Evolutionary conservation across 2,329 filamentous ascomycete species (phyloP).

Genomic region (Lecanoromycetidae sp.): DNA sequence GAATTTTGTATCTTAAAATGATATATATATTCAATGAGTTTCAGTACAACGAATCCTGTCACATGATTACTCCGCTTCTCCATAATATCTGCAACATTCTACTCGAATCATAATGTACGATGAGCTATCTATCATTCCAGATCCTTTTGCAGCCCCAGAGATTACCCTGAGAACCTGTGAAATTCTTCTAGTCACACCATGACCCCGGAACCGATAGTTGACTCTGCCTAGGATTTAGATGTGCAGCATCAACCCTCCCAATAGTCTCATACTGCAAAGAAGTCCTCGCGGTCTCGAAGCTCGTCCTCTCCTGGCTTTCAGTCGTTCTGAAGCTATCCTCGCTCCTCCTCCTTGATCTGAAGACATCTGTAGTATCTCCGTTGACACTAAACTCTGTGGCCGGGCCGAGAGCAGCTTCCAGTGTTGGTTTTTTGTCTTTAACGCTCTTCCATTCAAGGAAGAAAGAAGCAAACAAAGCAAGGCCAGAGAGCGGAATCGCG

Average conservation of each 20-base stretch:
- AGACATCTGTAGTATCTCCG: background rate
- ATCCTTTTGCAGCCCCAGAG: too few relatives aligned
- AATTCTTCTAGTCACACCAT: background rate
- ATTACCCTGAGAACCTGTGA: too few relatives aligned
- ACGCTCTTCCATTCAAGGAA: constrained; percentile 55
- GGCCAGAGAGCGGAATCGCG: constrained; percentile 40
- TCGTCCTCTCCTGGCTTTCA: constrained; percentile 2
- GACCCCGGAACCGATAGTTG: constrained; percentile 8
- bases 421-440: constrained; percentile 39
- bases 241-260: background rate
- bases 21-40: background rate
- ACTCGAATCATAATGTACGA: background rate
- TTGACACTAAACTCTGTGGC: constrained; percentile 5
- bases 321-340: background rate
- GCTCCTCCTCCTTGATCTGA: constrained; percentile 8
- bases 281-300: constrained; percentile 14
- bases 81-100: too few relatives aligned
- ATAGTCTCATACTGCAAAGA: background rate
- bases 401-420: constrained; percentile 9
- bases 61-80: background rate
- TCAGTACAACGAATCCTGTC: background rate
- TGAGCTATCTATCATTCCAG: background rate
- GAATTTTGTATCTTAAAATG: too few relatives aligned
- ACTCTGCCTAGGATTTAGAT: background rate
- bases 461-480: constrained; percentile 43